Conservation (phyloP, 768 basidiomycete species). For the Psilocybe cyanescens region DNA sequence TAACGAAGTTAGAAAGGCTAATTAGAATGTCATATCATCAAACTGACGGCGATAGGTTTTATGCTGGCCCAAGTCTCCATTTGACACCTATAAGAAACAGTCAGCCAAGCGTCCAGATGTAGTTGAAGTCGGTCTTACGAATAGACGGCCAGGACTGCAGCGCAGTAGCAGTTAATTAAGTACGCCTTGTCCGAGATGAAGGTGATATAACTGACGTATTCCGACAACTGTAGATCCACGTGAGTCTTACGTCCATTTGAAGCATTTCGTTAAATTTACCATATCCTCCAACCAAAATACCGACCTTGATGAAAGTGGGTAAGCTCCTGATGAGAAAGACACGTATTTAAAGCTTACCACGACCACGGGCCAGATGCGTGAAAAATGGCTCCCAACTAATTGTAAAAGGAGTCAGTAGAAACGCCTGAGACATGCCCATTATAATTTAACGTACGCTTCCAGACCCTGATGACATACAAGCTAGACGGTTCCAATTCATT, state of each 20-base stretch:
- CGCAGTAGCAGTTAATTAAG: neutral
- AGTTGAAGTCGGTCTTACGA: constrained; percentile 26
- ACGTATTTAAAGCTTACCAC: constrained; percentile 13
- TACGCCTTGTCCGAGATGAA: neutral
- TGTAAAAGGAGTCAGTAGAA: constrained; percentile 14
- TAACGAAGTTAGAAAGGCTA: neutral
- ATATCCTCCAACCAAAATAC: constrained; percentile 37
- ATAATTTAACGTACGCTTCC: constrained; percentile 39
- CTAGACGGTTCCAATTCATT: constrained; percentile 20
- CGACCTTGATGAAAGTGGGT: constrained; percentile 23
- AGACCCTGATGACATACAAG: constrained; percentile 46
- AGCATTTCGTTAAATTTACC: constrained; percentile 22
- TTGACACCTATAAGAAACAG: constrained; percentile 26
- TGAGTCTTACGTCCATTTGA: neutral
- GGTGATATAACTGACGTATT: constrained; percentile 8
- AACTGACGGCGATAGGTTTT: constrained; percentile 32
- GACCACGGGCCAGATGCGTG: constrained; percentile 12
- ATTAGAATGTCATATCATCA: neutral
- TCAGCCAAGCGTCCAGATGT: neutral
- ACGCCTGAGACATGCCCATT: neutral
- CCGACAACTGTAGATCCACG: constrained; percentile 8
- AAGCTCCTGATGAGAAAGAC: neutral
- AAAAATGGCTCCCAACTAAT: constrained; percentile 17
- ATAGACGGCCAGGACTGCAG: constrained; percentile 34
- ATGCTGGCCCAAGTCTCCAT: constrained; percentile 31